Conservation (phyloP, 2,329 filamentous ascomycete species). For the Purpureocillium takamizusanense region DNA sequence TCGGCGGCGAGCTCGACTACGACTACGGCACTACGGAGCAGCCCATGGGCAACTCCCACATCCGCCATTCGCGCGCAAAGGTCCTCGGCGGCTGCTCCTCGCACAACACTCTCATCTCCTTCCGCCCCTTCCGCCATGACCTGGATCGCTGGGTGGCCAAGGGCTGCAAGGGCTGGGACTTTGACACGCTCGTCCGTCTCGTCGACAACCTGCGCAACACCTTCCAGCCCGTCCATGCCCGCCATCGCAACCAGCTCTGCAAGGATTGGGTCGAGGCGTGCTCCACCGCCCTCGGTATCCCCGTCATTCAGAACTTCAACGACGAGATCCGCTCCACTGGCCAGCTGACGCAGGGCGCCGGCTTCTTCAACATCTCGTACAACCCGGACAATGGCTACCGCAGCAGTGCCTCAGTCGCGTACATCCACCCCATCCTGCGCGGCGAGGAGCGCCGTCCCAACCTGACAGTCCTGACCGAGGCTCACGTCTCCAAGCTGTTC, state of each 20-base stretch:
- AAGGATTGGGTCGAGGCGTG: slow-evolving; percentile 82
- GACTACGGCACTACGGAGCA: slow-evolving; percentile 87
- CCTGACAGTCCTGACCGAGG: slow-evolving; percentile 76
- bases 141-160: slow-evolving; percentile 73
- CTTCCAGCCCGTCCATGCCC: slow-evolving; percentile 78
- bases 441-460: slow-evolving; percentile 78
- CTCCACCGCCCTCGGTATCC: slow-evolving; percentile 69
- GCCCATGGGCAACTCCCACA: slow-evolving; percentile 84
- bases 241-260: slow-evolving; percentile 84
- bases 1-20: slow-evolving; percentile 84
- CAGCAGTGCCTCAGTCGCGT: slow-evolving; percentile 81
- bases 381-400: slow-evolving; percentile 81
- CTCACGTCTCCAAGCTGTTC: slow-evolving; percentile 78
- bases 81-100: slow-evolving; percentile 88
- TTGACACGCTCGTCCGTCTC: slow-evolving; percentile 73
- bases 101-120: slow-evolving; percentile 90
- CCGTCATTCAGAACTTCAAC: slow-evolving; percentile 80
- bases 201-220: slow-evolving; percentile 81
- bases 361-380: slow-evolving; percentile 87
- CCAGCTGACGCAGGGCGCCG: slow-evolving; percentile 64
- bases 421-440: slow-evolving; percentile 83
- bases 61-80: slow-evolving; percentile 86
- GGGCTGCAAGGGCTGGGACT: slow-evolving; percentile 79
- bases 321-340: slow-evolving; percentile 68
- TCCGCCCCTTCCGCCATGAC: slow-evolving; percentile 85